Evolutionary conservation across 345 rosid species (phyloP).

Genomic region (Noccaea bulbosa): DNA sequence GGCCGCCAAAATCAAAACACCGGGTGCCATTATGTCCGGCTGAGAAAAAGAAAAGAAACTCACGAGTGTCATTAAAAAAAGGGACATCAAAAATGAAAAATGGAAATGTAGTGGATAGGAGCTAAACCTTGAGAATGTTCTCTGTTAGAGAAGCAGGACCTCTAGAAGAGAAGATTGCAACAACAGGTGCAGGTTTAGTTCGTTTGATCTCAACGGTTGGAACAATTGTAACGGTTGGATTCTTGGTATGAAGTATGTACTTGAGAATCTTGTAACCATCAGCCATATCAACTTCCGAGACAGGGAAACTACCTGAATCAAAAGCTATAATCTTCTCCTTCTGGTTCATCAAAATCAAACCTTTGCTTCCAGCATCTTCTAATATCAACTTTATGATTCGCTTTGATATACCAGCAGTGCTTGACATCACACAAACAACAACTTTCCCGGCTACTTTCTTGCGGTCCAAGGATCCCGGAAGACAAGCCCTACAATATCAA

Average conservation of each 20-base stretch:
- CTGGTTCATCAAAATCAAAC: slow-evolving; percentile 60
- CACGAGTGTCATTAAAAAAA: background rate
- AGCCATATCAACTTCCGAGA: slow-evolving; percentile 52
- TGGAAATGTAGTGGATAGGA: background rate
- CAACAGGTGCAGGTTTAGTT: slow-evolving; percentile 74
- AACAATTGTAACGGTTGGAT: slow-evolving; percentile 33
- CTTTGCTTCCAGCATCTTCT: slow-evolving; percentile 66
- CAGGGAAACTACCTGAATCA: slow-evolving; percentile 68
- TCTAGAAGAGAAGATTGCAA: slow-evolving; percentile 79
- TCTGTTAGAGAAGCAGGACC: slow-evolving; percentile 72
- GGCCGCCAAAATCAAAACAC: slow-evolving; percentile 79
- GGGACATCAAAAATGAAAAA: background rate
- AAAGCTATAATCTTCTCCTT: slow-evolving; percentile 51
- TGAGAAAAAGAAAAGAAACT: slow-evolving; percentile 35
- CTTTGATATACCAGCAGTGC: slow-evolving; percentile 43
- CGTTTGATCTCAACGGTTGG: slow-evolving; percentile 43
- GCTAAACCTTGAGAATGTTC: slow-evolving; percentile 74
- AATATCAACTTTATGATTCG: slow-evolving; percentile 57
- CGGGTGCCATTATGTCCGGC: slow-evolving; percentile 93
- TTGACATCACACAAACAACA: slow-evolving; percentile 56
- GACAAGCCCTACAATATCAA: slow-evolving; percentile 54
- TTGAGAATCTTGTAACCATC: slow-evolving; percentile 56
- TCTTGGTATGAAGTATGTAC: slow-evolving; percentile 66
- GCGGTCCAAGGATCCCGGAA: slow-evolving; percentile 69
- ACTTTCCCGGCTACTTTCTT: slow-evolving; percentile 64